Base-by-base conservation (phyloP, 441 rosid species). In the Erysimum cheiri region DNA sequence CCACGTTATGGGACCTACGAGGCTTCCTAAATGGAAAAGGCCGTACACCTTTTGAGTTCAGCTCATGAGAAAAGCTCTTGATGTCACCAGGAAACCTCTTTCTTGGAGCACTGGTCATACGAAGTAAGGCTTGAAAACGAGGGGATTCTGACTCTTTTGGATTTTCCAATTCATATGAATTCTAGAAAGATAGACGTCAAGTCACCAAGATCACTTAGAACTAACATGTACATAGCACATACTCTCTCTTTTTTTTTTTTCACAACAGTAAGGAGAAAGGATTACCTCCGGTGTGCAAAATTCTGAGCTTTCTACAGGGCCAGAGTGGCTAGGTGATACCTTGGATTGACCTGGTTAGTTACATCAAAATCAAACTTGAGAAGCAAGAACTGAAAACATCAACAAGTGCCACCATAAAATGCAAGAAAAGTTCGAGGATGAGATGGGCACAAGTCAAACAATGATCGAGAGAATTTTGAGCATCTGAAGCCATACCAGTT, bases 61-160 rank as follows among this genome's bases (percentile, higher is more conserved):
- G 76, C 83, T 94, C 99, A 74, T 92, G 98, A 26, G 99, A 94
- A 73, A 90, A 94, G 80, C 99, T 94, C 80, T 94, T 94, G 64
- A 90, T 84, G 76, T 88, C 96, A 80, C 83, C 73, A 72, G 88
- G 91, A 71, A 82, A 78, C 82, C 85, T 88, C 85, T 85, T 91
- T 65, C 85, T 78, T 31, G 96, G 88, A 56, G 97, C 91, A 84
- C 88, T 93, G 41, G 95, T 87, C 49, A 85, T 82, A 63, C 92
- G 88, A 15, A 87, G 94, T 44, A 93, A 84, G 31, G 95, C 95
- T 91, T 91, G 90, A 76, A 82, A 85, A 72, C 88, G 95, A 40
- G 97, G 95, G 17, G 98, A 89, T 76, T 89, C 93, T 53, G 95
- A 85, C 74, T 89, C 97, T 80, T 87, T 81, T 37, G 85, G 83